Evolutionary conservation across 345 rosid species (phyloP), one percentile per base, ranked within the genome.

Genomic region (Noccaea caerulescens): DNA sequence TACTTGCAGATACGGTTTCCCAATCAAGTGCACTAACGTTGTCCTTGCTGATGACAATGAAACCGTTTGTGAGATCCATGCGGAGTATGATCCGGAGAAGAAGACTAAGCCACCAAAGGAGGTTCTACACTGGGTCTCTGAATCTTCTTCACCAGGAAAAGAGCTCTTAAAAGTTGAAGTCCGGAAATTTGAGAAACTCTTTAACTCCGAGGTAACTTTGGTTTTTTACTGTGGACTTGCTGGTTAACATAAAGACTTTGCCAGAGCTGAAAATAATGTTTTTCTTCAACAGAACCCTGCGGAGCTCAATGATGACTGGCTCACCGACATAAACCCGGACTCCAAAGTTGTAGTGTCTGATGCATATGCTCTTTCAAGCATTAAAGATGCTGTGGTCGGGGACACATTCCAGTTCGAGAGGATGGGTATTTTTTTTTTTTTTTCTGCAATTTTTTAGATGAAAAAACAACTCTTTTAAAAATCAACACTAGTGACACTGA

Each of bases 351-450:
- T 88, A 41, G 63, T 88, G 42, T 67, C 85, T 72, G 58, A 71
- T 71, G 90, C 91, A 4, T 87, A 67, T 72, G 92, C 89, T 47
- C 89, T 86, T 9, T 73, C 92, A 42, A 68, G 80, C 32, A 85
- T 93, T 49, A 52, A 53, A 71, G 72, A 76, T 72, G 89, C 97
- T 63, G 80, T 79, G 20, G 71, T 82, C 2, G 92, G 89, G 58
- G 90, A 87, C 57, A 79, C 63, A 23, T 93, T 93, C 76, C 97
- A 93, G 76, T 93, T 93, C 25, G 96, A 93, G 79, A 81, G 97
- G 71, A 92, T 90, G 32, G 97, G 98, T 27, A 27, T 1, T 20
- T 20, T 20, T 20, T 20, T 20, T 20, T 20, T 1, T 1, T 20
- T 20, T 1, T 1, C 23, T 18, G 20, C 20, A 18, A 18, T 18